Evolutionary conservation across 192 early-diverging fungal genomes (phyloP).

Genomic region (Linnemannia exigua): DNA sequence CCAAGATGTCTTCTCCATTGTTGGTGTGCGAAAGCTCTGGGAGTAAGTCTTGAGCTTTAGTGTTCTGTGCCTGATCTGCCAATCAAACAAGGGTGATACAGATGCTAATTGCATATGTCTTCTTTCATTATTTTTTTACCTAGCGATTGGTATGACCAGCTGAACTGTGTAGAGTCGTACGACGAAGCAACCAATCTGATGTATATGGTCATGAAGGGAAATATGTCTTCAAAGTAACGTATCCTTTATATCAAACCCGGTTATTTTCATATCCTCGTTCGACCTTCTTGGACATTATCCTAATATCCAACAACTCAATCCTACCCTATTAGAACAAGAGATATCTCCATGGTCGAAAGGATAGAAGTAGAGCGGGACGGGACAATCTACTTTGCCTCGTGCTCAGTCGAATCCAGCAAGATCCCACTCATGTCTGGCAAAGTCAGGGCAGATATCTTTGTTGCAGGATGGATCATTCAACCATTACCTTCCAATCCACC

Average conservation of each 20-base stretch:
- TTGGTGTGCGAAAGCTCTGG: slow-evolving; percentile 69
- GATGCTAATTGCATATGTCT: neutral
- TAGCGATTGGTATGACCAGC: slow-evolving; percentile 57
- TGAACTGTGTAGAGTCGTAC: slow-evolving; percentile 48
- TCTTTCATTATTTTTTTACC: slow-evolving; percentile 21
- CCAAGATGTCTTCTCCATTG: slow-evolving; percentile 68
- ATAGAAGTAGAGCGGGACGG: slow-evolving; percentile 63
- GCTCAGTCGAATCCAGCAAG: slow-evolving; percentile 62
- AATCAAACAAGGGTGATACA: neutral
- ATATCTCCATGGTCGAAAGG: slow-evolving; percentile 55
- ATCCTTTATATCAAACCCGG: neutral
- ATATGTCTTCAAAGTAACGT: slow-evolving; percentile 55
- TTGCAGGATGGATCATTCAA: slow-evolving; percentile 72
- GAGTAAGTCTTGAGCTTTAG: slow-evolving; percentile 49
- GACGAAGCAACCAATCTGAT: slow-evolving; percentile 49
- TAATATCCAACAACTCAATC: neutral
- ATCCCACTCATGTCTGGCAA: slow-evolving; percentile 61
- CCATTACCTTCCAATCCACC: slow-evolving; percentile 61
- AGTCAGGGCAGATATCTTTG: slow-evolving; percentile 57
- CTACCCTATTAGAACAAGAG: slow-evolving; percentile 28
- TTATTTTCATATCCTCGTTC: too few relatives aligned
- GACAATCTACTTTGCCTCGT: slow-evolving; percentile 65
- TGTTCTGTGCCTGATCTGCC: neutral
- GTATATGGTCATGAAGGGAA: slow-evolving; percentile 58
- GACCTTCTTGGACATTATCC: neutral